Percentiles rank a stretch among this genome's conserved stretches.
Evolutionary conservation across 306 rosid genomes (phyloP).

Genomic region (Medicago lupulina): DNA sequence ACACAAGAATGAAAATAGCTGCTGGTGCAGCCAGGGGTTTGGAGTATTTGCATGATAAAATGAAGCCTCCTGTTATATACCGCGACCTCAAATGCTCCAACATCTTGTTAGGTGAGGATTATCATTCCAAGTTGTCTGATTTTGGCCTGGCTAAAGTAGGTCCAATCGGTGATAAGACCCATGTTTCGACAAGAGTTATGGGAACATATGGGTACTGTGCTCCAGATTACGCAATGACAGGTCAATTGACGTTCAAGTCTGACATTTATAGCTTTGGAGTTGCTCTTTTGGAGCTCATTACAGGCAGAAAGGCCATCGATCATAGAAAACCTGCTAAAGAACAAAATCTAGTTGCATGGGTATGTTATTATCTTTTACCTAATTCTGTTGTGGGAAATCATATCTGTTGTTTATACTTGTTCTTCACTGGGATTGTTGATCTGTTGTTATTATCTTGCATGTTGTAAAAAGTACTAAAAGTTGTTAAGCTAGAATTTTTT

Average conservation of each 20-base stretch:
- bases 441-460: neutral
- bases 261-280: conserved; percentile 99
- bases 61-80: conserved; percentile 89
- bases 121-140: conserved; percentile 83
- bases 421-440: conserved; percentile 2
- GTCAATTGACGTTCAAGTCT: conserved; percentile 92
- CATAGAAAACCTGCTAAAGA: conserved; percentile 54
- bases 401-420: conserved; percentile 17
- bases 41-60: conserved; percentile 86
- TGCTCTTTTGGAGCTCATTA: conserved; percentile 92
- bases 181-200: conserved; percentile 97
- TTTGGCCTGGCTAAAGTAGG: conserved; percentile 98
- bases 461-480: neutral
- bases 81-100: conserved; percentile 96
- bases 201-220: conserved; percentile 99
- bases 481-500: conserved; percentile 1
- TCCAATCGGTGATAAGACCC: conserved; percentile 89
- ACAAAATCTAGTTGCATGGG: conserved; percentile 94
- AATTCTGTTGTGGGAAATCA: conserved; percentile 12
- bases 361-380: conserved; percentile 46
- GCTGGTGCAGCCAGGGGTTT: conserved; percentile 96
- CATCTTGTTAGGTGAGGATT: conserved; percentile 82
- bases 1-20: conserved; percentile 88
- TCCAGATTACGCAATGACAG: conserved; percentile 99
- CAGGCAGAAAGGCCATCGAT: conserved; percentile 91